A percentile compares a stretch with the other conserved stretches of the same genome.
phyloP scores from a whole-genome alignment of 1,139 yeast species.

The Sugiyamaella grinbergsii region DNA sequence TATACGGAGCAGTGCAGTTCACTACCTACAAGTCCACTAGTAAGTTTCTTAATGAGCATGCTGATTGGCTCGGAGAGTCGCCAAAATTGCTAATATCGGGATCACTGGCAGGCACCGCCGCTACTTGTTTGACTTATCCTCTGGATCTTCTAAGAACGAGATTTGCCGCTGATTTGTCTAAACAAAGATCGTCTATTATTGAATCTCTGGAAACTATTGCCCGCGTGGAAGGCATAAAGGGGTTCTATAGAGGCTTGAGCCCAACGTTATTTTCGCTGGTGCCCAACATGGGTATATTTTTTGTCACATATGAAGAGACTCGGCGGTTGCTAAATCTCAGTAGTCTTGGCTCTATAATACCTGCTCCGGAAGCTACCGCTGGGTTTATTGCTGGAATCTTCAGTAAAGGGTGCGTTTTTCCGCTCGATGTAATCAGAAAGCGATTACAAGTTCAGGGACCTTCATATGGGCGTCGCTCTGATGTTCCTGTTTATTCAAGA shows the following conservation, averaged over 20 bases:
- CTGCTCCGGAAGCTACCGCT: conserved; percentile 59
- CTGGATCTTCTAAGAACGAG: conserved; percentile 84
- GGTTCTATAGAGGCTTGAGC: conserved; percentile 63
- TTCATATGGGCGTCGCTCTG: conserved; percentile 15
- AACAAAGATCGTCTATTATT: conserved; percentile 44
- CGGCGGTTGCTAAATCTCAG: conserved; percentile 22
- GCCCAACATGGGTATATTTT: conserved; percentile 67
- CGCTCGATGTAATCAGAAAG: conserved; percentile 80
- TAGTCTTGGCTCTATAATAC: conserved; percentile 18
- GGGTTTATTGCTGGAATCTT: conserved; percentile 78
- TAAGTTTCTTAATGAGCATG: conserved; percentile 41
- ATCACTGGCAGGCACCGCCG: conserved; percentile 69
- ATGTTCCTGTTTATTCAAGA: conserved; percentile 22
- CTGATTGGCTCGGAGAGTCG: conserved; percentile 44
- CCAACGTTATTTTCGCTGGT: conserved; percentile 68
- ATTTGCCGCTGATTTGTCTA: conserved; percentile 51
- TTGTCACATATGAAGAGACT: conserved; percentile 59
- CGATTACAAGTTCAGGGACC: conserved; percentile 68
- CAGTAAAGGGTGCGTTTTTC: conserved; percentile 76
- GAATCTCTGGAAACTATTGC: conserved; percentile 50
- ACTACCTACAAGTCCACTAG: conserved; percentile 65
- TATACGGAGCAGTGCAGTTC: conserved; percentile 87
- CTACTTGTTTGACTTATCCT: conserved; percentile 80
- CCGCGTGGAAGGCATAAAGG: conserved; percentile 53
- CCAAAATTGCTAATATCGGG: conserved; percentile 67